A percentile compares a stretch with the other conserved stretches of the same genome.
These are phyloP conservation scores for Dactylonectria estremocensis DNA, from an alignment of 2,329 filamentous ascomycete genomes.

Conservation along the genomic window DNA sequence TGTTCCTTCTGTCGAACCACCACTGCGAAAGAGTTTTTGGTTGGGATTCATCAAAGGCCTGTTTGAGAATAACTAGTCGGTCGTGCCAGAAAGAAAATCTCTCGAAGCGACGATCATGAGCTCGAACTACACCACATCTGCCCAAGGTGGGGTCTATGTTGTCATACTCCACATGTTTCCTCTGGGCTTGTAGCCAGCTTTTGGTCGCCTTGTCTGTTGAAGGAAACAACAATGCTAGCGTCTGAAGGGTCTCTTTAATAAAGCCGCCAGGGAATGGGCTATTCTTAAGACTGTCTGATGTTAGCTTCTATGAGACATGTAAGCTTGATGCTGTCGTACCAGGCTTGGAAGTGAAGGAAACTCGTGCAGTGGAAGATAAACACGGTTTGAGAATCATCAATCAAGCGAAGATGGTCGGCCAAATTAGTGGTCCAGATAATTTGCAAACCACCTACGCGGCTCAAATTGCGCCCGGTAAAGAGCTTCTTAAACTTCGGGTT, in stretches of 20 bases:
- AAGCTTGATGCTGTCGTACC: no score
- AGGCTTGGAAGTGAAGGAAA: no score
- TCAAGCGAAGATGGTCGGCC: slow-evolving; percentile 57
- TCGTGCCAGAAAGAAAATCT: slow-evolving; percentile 57
- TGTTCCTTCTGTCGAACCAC: slow-evolving; percentile 60
- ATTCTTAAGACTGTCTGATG: no score
- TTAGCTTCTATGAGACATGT: no score
- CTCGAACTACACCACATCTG: neutral
- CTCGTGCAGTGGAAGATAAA: slow-evolving; percentile 59
- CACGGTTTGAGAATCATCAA: slow-evolving; percentile 56
- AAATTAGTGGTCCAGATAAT: slow-evolving; percentile 58
- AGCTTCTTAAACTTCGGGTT: neutral
- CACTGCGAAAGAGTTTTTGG: slow-evolving; percentile 56
- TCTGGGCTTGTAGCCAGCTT: no score
- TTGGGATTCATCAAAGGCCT: slow-evolving; percentile 57
- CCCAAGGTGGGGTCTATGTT: neutral
- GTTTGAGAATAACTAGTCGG: slow-evolving; percentile 59
- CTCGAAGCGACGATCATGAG: slow-evolving; percentile 1
- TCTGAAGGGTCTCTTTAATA: no score
- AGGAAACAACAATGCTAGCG: no score
- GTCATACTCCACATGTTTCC: no score
- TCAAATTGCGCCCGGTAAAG: slow-evolving; percentile 25
- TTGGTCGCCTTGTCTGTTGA: no score
- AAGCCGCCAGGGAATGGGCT: no score
- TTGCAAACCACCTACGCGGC: slow-evolving; percentile 54